Percentiles rank a stretch among this genome's conserved stretches.
phyloP scores from a whole-genome alignment of 2,329 filamentous ascomycete genomes.

The Colletotrichum navitas region DNA sequence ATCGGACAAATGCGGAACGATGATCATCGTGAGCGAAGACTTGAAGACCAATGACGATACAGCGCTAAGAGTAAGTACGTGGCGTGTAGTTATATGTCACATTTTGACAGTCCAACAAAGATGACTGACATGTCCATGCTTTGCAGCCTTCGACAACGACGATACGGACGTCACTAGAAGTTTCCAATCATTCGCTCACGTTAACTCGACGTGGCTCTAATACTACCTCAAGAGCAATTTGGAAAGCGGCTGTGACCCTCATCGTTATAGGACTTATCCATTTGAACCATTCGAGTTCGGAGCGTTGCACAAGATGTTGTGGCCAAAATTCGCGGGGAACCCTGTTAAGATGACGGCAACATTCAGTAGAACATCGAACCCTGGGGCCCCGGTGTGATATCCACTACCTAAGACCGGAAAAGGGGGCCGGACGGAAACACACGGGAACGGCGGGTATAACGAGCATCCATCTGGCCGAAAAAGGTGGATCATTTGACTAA shows the following conservation, averaged over 20 bases:
- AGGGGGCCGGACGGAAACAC: constrained; percentile 21
- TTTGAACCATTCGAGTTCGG: not conserved
- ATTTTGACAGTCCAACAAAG: not conserved
- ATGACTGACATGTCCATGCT: not conserved
- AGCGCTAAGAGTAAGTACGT: not conserved
- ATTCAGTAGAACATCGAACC: not conserved
- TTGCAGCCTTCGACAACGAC: not conserved
- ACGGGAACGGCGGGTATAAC: constrained; percentile 11
- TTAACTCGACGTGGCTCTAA: not conserved
- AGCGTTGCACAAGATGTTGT: not conserved
- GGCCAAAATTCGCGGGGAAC: constrained; percentile 15
- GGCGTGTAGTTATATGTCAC: not conserved
- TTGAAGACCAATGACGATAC: not conserved
- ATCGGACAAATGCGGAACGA: constrained; percentile 5
- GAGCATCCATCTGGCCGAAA: constrained; percentile 11
- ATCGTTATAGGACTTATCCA: not conserved
- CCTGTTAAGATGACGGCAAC: not conserved
- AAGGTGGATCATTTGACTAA: not conserved
- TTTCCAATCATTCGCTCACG: not conserved
- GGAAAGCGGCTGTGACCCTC: not conserved
- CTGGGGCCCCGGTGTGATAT: constrained; percentile 9
- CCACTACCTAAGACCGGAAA: constrained; percentile 9
- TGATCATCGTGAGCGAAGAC: constrained; percentile 10
- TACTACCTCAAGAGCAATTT: no score
- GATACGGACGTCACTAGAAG: not conserved